A percentile compares a stretch with the other conserved stretches of the same genome.
Conservation (phyloP, 768 basidiomycete genomes). For the Tricholoma saponaceum region DNA sequence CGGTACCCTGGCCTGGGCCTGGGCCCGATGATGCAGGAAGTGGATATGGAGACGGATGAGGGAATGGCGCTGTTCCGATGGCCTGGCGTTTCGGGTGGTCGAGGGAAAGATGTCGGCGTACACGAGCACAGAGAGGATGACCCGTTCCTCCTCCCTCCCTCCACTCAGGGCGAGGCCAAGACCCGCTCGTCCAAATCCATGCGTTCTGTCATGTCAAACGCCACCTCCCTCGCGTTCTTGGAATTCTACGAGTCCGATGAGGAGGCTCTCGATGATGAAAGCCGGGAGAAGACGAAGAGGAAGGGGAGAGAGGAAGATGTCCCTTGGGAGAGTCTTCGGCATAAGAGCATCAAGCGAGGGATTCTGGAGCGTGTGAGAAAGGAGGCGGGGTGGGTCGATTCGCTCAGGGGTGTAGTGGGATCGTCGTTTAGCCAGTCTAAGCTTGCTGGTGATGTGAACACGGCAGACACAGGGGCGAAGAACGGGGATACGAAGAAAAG, state of each 20-base stretch:
- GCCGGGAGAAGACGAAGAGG: too few relatives aligned
- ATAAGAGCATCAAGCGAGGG: conserved; percentile 49
- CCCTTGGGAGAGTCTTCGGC: conserved; percentile 43
- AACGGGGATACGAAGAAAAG: neutral
- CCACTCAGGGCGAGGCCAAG: conserved; percentile 7
- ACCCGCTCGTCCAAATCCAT: conserved; percentile 9
- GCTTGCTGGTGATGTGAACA: neutral
- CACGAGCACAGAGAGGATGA: conserved; percentile 16
- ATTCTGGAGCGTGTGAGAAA: conserved; percentile 41
- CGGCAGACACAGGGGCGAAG: conserved; percentile 9
- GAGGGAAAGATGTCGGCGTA: neutral
- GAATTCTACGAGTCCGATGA: conserved; percentile 18
- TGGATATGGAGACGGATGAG: conserved; percentile 7
- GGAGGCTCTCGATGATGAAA: conserved; percentile 4
- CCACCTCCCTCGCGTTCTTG: conserved; percentile 20
- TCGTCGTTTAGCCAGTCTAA: conserved; percentile 11
- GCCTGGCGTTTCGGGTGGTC: conserved; percentile 6
- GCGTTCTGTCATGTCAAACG: conserved; percentile 9
- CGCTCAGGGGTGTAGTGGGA: conserved; percentile 21
- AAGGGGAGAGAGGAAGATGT: conserved; percentile 12
- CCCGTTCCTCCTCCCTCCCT: conserved; percentile 21
- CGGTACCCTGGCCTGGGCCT: neutral
- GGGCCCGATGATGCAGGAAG: conserved; percentile 4
- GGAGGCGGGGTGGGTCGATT: conserved; percentile 29
- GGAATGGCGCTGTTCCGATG: conserved; percentile 7